These are phyloP conservation scores for Quercus mongolica DNA, from an alignment of 306 rosid species.

Conservation along the genomic window DNA sequence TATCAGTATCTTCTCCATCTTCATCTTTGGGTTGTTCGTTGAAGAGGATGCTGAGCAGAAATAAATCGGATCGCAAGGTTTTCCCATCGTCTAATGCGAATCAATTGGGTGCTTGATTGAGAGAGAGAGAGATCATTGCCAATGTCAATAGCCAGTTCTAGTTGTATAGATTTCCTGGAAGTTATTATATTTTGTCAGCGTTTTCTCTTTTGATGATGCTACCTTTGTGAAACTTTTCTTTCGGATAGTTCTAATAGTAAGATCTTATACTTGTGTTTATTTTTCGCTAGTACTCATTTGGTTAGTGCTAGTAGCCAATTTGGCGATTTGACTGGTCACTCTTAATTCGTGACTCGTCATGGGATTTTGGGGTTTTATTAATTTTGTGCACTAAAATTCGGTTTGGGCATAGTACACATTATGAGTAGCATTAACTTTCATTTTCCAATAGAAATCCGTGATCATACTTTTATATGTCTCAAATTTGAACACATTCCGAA, in stretches of 20 bases:
- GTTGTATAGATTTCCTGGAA: conserved; percentile 11
- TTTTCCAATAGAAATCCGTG: too few relatives aligned
- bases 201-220: background rate
- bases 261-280: background rate
- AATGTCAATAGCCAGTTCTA: background rate
- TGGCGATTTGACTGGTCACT: background rate
- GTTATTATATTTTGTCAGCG: background rate
- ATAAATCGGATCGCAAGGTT: conserved; percentile 37
- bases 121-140: background rate
- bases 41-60: conserved; percentile 61
- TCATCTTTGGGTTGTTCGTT: conserved; percentile 60
- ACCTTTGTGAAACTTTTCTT: background rate
- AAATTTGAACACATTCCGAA: too few relatives aligned
- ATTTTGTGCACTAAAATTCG: background rate
- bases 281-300: too few relatives aligned
- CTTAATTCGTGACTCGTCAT: background rate
- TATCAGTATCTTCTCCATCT: conserved; percentile 28
- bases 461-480: too few relatives aligned
- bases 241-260: background rate
- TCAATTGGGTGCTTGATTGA: conserved; percentile 17
- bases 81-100: conserved; percentile 39
- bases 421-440: too few relatives aligned
- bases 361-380: background rate
- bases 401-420: background rate
- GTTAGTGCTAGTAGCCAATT: background rate